Percentiles rank a stretch among this genome's conserved stretches.
Evolutionary conservation across 2,329 filamentous ascomycete genomes (phyloP).

Genomic region (Venturia effusa): DNA sequence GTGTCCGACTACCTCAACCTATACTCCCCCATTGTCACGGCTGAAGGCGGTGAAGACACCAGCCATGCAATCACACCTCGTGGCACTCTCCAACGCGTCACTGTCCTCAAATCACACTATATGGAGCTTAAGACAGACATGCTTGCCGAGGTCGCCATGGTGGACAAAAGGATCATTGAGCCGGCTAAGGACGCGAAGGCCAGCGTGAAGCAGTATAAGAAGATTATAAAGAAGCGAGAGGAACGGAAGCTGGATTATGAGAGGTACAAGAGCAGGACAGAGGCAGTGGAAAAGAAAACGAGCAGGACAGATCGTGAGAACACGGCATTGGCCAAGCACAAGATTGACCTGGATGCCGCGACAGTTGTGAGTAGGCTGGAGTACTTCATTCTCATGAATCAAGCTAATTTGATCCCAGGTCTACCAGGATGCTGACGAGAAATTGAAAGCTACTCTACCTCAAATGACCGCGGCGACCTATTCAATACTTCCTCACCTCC

Average conservation of each 20-base stretch:
- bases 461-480: constrained; percentile 60
- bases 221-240: constrained; percentile 76
- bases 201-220: constrained; percentile 60
- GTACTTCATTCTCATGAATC: not conserved
- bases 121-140: constrained; percentile 61
- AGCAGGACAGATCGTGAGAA: constrained; percentile 65
- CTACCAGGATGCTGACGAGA: constrained; percentile 64
- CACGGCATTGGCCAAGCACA: constrained; percentile 55
- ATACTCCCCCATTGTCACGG: constrained; percentile 66
- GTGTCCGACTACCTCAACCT: constrained; percentile 58
- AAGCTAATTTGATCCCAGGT: constrained; percentile 35
- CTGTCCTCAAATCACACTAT: constrained; percentile 55
- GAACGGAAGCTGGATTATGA: constrained; percentile 77
- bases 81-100: constrained; percentile 52
- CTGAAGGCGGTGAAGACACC: constrained; percentile 46
- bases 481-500: constrained; percentile 60
- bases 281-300: constrained; percentile 58
- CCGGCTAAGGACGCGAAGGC: constrained; percentile 61
- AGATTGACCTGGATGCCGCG: constrained; percentile 55
- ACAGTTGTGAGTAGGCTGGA: constrained; percentile 42
- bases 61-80: constrained; percentile 50
- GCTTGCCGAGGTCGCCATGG: constrained; percentile 56
- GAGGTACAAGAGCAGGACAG: constrained; percentile 60
- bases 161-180: constrained; percentile 58
- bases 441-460: constrained; percentile 61